Conservation (phyloP, 768 basidiomycete species). For the Myochromella boudieri region DNA sequence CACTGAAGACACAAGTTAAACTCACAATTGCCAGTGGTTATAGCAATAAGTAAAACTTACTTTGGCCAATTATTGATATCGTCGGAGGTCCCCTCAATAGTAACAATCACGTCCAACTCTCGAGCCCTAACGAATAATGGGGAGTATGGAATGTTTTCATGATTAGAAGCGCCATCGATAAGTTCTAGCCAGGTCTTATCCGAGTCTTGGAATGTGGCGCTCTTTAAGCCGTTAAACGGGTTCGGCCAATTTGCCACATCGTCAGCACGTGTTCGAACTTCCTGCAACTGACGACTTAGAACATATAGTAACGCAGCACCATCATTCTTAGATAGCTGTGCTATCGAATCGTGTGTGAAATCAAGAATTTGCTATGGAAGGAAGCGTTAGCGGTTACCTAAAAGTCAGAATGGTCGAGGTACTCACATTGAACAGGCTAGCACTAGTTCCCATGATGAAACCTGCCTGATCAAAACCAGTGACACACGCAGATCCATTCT, state of each 20-base stretch:
- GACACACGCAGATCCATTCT: constrained; percentile 60
- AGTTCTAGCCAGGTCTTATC: constrained; percentile 55
- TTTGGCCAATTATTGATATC: constrained; percentile 66
- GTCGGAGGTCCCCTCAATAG: constrained; percentile 67
- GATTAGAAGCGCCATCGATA: constrained; percentile 71
- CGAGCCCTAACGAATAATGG: constrained; percentile 72
- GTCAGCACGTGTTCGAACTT: constrained; percentile 50
- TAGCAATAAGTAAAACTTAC: constrained; percentile 36
- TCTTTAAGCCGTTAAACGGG: constrained; percentile 52
- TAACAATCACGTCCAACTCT: constrained; percentile 72
- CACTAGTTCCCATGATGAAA: constrained; percentile 76
- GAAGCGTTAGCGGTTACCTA: background rate
- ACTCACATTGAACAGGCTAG: constrained; percentile 64
- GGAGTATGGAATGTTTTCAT: constrained; percentile 69
- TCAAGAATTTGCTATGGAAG: constrained; percentile 48
- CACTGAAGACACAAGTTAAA: constrained; percentile 40
- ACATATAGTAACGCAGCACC: constrained; percentile 44
- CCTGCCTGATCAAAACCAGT: constrained; percentile 73
- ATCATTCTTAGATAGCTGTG: constrained; percentile 35
- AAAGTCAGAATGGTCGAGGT: background rate
- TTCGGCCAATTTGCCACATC: constrained; percentile 74
- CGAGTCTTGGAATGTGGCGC: constrained; percentile 52
- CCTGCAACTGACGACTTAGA: constrained; percentile 44
- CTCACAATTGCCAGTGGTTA: no score
- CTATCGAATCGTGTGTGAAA: constrained; percentile 39